Conservation (phyloP, 306 rosid genomes). For the Gastrolobium bilobum region DNA sequence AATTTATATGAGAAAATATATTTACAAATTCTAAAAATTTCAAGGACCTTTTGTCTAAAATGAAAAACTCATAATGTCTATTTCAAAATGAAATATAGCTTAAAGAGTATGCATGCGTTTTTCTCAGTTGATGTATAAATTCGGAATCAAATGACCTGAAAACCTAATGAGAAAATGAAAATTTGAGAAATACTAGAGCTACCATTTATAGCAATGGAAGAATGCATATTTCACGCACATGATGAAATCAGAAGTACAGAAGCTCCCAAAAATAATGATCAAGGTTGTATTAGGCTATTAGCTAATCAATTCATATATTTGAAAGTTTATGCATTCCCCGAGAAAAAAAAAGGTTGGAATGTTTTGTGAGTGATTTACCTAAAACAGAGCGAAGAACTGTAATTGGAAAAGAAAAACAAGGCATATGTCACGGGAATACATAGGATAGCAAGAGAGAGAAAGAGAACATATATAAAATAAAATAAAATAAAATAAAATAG, state of each 20-base stretch:
- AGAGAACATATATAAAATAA: not conserved
- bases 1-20: no score
- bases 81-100: no score
- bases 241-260: not conserved
- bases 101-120: no score
- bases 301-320: not conserved
- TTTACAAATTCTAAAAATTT: no score
- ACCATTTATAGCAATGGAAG: no score
- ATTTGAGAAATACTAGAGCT: not conserved
- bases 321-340: not conserved
- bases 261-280: not conserved
- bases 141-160: no score
- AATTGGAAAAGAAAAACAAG: slow-evolving; percentile 36
- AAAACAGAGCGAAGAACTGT: slow-evolving; percentile 36
- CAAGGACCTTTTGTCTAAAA: no score
- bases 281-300: not conserved
- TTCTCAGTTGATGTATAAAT: no score
- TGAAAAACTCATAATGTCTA: no score
- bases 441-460: not conserved
- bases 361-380: slow-evolving; percentile 27
- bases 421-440: not conserved
- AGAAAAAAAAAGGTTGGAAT: slow-evolving; percentile 45
- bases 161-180: not conserved
- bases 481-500: not conserved
- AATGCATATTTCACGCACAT: not conserved